These are phyloP conservation scores for Begonia fuchsioides DNA, from an alignment of 306 rosid species.

Conservation along the genomic window DNA sequence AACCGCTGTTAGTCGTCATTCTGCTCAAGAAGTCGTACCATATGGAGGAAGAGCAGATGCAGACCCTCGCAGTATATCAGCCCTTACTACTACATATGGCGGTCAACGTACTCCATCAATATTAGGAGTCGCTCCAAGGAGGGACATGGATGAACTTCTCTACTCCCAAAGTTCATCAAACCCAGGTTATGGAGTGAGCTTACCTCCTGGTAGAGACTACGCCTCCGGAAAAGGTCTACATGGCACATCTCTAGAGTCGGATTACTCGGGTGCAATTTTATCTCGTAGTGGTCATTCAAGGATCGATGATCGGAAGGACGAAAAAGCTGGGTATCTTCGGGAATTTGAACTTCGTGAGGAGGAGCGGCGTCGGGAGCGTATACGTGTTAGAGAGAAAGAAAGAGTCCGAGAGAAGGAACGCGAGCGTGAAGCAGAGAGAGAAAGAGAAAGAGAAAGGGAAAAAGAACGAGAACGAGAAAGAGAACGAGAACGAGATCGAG, in stretches of 20 bases:
- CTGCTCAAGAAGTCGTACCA: constrained; percentile 71
- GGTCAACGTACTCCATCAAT: constrained; percentile 81
- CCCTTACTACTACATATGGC: constrained; percentile 67
- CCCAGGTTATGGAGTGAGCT: constrained; percentile 97
- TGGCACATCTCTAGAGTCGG: constrained; percentile 58
- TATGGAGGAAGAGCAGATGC: constrained; percentile 87
- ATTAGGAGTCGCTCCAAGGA: constrained; percentile 90
- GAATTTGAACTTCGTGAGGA: constrained; percentile 95
- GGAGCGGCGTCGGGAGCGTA: constrained; percentile 84
- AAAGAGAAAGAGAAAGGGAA: constrained; percentile 73
- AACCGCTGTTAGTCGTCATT: constrained; percentile 72
- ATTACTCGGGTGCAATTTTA: constrained; percentile 39
- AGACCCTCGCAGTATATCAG: constrained; percentile 66
- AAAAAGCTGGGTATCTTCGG: constrained; percentile 73
- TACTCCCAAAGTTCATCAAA: constrained; percentile 72
- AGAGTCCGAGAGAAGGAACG: constrained; percentile 77
- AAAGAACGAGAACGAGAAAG: constrained; percentile 42
- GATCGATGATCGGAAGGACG: constrained; percentile 69
- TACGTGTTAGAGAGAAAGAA: constrained; percentile 81
- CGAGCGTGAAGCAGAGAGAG: constrained; percentile 62
- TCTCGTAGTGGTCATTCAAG: constrained; percentile 42
- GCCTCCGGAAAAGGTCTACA: constrained; percentile 81
- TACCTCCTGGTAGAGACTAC: constrained; percentile 98
- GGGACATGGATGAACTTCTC: constrained; percentile 70
- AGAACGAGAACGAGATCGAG: constrained; percentile 34